phyloP scores from a whole-genome alignment of 352 stramenopile species.

The Phytophthora pistaciae region DNA sequence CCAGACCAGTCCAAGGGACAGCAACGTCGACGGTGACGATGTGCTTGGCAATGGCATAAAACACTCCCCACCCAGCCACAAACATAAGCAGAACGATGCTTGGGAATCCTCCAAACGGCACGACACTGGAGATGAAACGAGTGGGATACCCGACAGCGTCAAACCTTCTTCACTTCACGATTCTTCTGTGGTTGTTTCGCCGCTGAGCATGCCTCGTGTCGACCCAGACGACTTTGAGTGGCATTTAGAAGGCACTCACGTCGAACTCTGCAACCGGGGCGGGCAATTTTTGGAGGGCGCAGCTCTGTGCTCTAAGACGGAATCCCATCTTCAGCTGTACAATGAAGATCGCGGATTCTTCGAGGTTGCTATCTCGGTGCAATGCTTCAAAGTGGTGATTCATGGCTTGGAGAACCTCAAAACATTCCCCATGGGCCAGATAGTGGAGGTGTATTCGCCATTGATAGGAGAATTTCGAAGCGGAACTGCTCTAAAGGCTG shows the following conservation, averaged over 20 bases:
- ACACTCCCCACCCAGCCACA: neutral
- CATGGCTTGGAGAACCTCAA: constrained; percentile 58
- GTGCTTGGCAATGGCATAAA: constrained; percentile 2
- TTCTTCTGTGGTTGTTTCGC: neutral
- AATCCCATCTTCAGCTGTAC: constrained; percentile 56
- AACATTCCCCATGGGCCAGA: constrained; percentile 52
- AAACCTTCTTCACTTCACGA: neutral
- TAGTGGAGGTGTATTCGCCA: constrained; percentile 63
- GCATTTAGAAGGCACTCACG: constrained; percentile 59
- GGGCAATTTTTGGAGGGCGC: constrained; percentile 59
- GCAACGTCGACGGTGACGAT: neutral
- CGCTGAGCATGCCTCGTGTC: constrained; percentile 16
- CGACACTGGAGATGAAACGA: neutral
- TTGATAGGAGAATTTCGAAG: constrained; percentile 51
- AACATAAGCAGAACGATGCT: neutral
- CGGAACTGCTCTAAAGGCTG: constrained; percentile 51
- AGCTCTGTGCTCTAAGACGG: constrained; percentile 51
- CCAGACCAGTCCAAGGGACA: neutral
- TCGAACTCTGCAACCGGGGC: constrained; percentile 50
- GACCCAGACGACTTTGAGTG: constrained; percentile 50
- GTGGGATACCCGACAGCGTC: neutral
- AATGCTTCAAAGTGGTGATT: constrained; percentile 69
- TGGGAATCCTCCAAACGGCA: neutral
- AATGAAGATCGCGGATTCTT: constrained; percentile 66
- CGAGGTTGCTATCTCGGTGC: constrained; percentile 36